Evolutionary conservation across 768 basidiomycete genomes (phyloP).

Genomic region (Boletus tomentosulus): DNA sequence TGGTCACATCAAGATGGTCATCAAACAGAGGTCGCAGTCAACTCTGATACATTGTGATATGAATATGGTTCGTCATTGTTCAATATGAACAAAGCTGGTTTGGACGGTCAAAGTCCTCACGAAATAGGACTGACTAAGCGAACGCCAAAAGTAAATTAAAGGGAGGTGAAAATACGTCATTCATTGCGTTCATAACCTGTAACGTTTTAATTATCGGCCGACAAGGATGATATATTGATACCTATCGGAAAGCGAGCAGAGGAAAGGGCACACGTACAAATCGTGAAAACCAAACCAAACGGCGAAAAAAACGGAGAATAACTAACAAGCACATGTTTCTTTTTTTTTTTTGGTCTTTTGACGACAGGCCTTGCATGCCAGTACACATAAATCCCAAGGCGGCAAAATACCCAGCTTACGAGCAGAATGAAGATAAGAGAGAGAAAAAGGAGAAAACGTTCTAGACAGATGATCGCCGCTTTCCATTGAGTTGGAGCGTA

Average conservation of each 20-base stretch:
- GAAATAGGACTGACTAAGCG: background rate
- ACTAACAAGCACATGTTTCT: background rate
- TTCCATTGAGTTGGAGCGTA: background rate
- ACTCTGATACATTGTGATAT: background rate
- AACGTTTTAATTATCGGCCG: background rate
- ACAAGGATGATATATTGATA: background rate
- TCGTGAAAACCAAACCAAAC: background rate
- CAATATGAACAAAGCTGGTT: background rate
- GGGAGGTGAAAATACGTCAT: background rate
- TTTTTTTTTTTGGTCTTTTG: background rate
- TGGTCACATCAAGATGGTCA: background rate
- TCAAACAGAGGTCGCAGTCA: too few species aligned
- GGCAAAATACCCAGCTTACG: background rate
- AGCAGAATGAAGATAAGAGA: background rate
- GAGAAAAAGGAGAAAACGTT: background rate
- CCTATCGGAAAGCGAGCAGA: background rate
- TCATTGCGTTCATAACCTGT: background rate
- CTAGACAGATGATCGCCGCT: background rate
- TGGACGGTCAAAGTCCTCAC: background rate
- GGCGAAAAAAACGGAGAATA: background rate
- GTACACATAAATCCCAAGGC: constrained; percentile 1
- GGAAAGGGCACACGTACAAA: background rate
- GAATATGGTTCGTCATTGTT: background rate
- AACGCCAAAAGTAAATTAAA: background rate
- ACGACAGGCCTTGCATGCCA: background rate